Percentiles rank a stretch among this genome's conserved stretches.
These are phyloP conservation scores for Grammothele lineata DNA, from an alignment of 768 basidiomycete genomes.

Conservation along the genomic window DNA sequence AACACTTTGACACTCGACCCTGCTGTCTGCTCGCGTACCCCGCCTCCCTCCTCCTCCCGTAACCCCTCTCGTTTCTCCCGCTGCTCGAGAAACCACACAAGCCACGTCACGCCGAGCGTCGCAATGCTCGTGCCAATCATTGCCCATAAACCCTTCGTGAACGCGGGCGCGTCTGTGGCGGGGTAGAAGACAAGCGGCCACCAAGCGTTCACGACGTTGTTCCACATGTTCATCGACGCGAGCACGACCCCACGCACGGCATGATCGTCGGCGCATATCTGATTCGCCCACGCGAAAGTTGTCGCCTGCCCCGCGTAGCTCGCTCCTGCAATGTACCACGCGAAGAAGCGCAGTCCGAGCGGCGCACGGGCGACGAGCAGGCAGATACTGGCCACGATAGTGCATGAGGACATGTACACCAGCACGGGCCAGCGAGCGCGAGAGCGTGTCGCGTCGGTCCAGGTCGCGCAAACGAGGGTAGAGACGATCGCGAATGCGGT, in stretches of 20 bases:
- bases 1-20: background rate
- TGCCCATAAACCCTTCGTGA: slow-evolving; percentile 64
- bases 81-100: slow-evolving; percentile 53
- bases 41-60: background rate
- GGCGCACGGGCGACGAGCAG: slow-evolving; percentile 61
- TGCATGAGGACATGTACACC: slow-evolving; percentile 56
- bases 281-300: slow-evolving; percentile 84
- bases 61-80: slow-evolving; percentile 26
- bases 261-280: slow-evolving; percentile 66
- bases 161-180: slow-evolving; percentile 67
- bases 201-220: slow-evolving; percentile 65
- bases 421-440: slow-evolving; percentile 59
- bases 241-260: slow-evolving; percentile 67
- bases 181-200: slow-evolving; percentile 70
- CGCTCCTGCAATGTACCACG: slow-evolving; percentile 65
- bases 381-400: slow-evolving; percentile 49
- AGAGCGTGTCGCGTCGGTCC: slow-evolving; percentile 56
- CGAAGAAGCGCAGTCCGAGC: slow-evolving; percentile 65
- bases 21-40: background rate
- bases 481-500: slow-evolving; percentile 64
- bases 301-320: slow-evolving; percentile 74
- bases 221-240: slow-evolving; percentile 79
- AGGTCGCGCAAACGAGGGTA: slow-evolving; percentile 56
- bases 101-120: slow-evolving; percentile 50
- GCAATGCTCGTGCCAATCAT: slow-evolving; percentile 57